A percentile compares a stretch with the other conserved stretches of the same genome.
These are phyloP conservation scores for Pyricularia pennisetigena DNA, from an alignment of 2,329 filamentous ascomycete genomes.

Conservation along the genomic window DNA sequence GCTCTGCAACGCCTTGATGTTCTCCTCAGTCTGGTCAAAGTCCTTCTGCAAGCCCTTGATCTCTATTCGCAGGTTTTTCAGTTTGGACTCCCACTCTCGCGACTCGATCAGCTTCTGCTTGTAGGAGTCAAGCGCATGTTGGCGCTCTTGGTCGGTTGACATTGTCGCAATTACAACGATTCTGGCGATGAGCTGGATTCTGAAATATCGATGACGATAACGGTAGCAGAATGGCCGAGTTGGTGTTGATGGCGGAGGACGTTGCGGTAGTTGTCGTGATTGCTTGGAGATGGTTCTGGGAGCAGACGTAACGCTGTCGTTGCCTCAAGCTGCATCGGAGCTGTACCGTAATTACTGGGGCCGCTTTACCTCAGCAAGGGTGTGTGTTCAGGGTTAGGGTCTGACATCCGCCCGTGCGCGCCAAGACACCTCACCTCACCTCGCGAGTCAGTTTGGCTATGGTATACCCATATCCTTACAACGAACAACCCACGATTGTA, in stretches of 20 bases:
- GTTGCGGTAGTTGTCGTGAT: neutral
- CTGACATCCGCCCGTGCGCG: neutral
- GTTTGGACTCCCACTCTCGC: conserved; percentile 96
- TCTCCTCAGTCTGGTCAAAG: conserved; percentile 95
- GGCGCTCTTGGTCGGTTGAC: conserved; percentile 44
- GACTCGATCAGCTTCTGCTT: conserved; percentile 82
- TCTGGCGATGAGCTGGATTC: neutral
- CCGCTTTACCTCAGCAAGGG: neutral
- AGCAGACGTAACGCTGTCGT: conserved; percentile 1
- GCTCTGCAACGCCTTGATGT: conserved; percentile 98
- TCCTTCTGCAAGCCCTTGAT: conserved; percentile 94
- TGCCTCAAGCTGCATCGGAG: conserved; percentile 1
- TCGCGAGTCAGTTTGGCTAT: neutral
- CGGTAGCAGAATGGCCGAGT: neutral
- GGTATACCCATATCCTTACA: neutral
- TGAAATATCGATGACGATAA: neutral
- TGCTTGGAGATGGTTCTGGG: neutral
- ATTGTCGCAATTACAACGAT: neutral
- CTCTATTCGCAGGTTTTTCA: conserved; percentile 86
- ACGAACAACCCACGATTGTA: no score
- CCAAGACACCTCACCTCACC: neutral
- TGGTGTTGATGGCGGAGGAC: neutral
- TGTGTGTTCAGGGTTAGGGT: neutral
- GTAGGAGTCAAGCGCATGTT: conserved; percentile 67
- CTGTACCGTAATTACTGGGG: neutral